Base-by-base conservation (phyloP, 352 stramenopile genomes). In the Pythium biforme region DNA sequence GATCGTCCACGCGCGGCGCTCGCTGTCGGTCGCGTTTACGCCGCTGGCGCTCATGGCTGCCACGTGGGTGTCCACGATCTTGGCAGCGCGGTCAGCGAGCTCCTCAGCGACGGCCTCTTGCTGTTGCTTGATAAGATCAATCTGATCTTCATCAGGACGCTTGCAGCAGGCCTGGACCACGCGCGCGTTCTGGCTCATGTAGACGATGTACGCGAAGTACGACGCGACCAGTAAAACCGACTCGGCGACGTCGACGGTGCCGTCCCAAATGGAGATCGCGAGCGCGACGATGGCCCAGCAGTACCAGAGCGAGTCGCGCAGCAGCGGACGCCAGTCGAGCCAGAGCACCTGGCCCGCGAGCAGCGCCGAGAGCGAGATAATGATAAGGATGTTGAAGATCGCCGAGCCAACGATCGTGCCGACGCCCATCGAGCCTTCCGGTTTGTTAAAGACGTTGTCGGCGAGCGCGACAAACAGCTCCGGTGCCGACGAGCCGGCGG, bases 361-460 rank as follows among this genome's bases (percentile, higher is more conserved):
- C 40, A 92, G 61, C 29, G 81, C 79, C 25, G 83, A 92, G n/a
- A 92, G 69, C 40, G 85, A 79, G 31, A 92, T 90, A 68, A 96
- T 95, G 50, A 96, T 82, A 34, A 90, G 70, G 60, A 95, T 91
- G 55, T 90, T 92, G 61, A 96, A 94, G 60, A 96, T 93, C 56
- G 77, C 88, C 39, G 80, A 93, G 39, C 86, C 88, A n/a, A 95
- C 77, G 72, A 96, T 91, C 31, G 86, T 92, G 39, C 83, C 83
- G 45, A 95, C 70, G 43, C 82, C 85, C 51, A 84, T 71, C 25
- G 75, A 93, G 62, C 73, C 83, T 31, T 74, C 69, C 1, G 73
- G 83, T 54, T 88, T 91, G 22, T 68, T 70, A 40, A 94, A 87
- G 8, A 90, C 83, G 49, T 94, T 95, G 66, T 90, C 81, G 2